phyloP scores from a whole-genome alignment of 1,284 basidiomycete species.

The Rhodotorula sp. region DNA sequence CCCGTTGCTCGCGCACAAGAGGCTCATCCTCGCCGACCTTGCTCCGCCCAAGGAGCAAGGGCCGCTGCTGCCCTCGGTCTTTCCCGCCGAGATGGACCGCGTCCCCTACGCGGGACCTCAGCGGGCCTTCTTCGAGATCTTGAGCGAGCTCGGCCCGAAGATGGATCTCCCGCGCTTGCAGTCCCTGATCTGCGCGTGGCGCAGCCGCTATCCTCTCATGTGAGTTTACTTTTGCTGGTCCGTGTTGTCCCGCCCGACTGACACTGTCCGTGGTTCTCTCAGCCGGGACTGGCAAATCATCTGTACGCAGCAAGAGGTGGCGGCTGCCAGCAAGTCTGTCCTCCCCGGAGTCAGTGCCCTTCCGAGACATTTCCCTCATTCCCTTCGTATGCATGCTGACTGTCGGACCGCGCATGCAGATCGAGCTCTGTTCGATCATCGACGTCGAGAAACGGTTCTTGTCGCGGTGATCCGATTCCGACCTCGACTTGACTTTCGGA shows the following conservation, averaged over 20 bases:
- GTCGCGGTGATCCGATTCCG: not conserved
- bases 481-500: not conserved
- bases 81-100: not conserved
- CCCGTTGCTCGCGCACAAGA: not conserved
- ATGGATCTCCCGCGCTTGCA: constrained; percentile 13
- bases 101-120: not conserved
- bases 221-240: not conserved
- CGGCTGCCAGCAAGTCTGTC: not conserved
- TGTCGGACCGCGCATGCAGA: not conserved
- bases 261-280: no score
- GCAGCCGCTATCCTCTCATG: constrained; percentile 15
- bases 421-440: constrained; percentile 10
- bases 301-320: constrained; percentile 15
- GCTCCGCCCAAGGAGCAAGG: not conserved
- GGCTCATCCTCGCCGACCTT: not conserved
- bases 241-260: no score
- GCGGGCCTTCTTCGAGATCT: not conserved
- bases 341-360: constrained; percentile 14
- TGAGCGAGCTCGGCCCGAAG: not conserved
- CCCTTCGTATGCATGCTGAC: not conserved
- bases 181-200: constrained; percentile 6
- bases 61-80: not conserved
- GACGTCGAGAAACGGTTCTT: constrained; percentile 4
- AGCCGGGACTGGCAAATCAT: constrained; percentile 30
- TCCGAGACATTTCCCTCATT: no score